Conservation (phyloP, 1,284 basidiomycete species). For the Fomitiporia mediterranea region DNA sequence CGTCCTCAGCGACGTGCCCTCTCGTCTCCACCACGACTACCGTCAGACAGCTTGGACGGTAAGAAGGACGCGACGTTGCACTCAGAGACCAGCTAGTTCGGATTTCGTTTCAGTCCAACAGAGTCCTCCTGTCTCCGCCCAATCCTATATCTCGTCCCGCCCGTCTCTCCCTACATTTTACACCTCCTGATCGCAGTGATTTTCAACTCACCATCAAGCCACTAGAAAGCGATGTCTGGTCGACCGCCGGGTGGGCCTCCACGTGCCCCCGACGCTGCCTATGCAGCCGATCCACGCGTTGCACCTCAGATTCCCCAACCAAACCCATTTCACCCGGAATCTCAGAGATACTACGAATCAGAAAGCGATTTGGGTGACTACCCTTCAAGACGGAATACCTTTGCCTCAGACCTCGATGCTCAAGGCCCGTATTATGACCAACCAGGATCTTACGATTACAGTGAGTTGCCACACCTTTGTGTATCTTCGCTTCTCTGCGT, state of each 20-base stretch:
- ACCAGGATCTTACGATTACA: conserved; percentile 8
- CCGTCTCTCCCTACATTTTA: background rate
- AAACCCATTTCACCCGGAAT: conserved; percentile 10
- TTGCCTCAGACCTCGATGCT: conserved; percentile 6
- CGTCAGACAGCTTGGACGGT: background rate
- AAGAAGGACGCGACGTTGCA: background rate
- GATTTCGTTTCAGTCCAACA: background rate
- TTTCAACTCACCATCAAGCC: background rate
- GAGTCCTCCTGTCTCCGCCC: background rate
- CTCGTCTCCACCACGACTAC: background rate
- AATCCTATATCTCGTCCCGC: background rate
- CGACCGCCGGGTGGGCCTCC: conserved; percentile 17
- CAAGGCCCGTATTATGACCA: conserved; percentile 19
- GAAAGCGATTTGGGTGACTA: conserved; percentile 18
- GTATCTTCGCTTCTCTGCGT: background rate
- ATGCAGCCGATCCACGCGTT: conserved; percentile 12
- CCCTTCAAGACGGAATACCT: conserved; percentile 13
- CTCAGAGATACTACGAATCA: conserved; percentile 13
- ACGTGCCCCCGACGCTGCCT: conserved; percentile 15
- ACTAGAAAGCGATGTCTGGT: conserved; percentile 6
- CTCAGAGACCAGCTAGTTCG: background rate
- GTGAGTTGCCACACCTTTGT: conserved; percentile 14
- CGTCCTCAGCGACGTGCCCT: background rate
- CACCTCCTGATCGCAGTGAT: background rate
- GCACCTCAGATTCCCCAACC: conserved; percentile 5